Conservation (phyloP, 176 grass and related monocot species). For the Ensete glaucum region DNA sequence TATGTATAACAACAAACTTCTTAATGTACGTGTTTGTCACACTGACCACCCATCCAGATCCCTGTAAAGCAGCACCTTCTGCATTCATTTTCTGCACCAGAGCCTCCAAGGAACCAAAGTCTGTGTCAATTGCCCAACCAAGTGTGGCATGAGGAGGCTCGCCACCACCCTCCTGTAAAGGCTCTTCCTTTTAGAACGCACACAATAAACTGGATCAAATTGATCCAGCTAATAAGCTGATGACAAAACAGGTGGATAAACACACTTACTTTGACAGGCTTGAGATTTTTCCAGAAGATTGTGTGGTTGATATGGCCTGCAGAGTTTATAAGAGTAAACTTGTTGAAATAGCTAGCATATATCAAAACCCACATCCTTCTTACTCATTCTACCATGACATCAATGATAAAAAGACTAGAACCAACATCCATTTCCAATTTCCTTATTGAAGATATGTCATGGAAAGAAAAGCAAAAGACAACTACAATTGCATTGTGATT, state of each 20-base stretch:
- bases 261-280: constrained; percentile 50
- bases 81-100: constrained; percentile 85
- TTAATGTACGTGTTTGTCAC: not conserved
- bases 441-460: too few species aligned
- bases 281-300: constrained; percentile 95
- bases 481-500: too few species aligned
- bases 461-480: too few species aligned
- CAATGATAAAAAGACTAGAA: too few species aligned
- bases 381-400: too few species aligned
- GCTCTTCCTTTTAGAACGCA: not conserved
- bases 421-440: too few species aligned
- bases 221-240: not conserved
- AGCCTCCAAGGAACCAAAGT: constrained; percentile 75
- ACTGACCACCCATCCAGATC: constrained; percentile 97
- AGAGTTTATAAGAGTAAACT: constrained; percentile 9
- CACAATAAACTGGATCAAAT: not conserved
- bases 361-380: not conserved
- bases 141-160: constrained; percentile 61
- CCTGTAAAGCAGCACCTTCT: constrained; percentile 88
- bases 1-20: constrained; percentile 8
- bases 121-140: constrained; percentile 86
- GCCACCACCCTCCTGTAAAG: constrained; percentile 78
- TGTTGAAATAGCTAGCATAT: not conserved
- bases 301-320: constrained; percentile 93
- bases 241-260: not conserved